These are phyloP conservation scores for Ceratobasidium sp. DNA, from an alignment of 1,284 basidiomycete genomes.

Conservation along the genomic window DNA sequence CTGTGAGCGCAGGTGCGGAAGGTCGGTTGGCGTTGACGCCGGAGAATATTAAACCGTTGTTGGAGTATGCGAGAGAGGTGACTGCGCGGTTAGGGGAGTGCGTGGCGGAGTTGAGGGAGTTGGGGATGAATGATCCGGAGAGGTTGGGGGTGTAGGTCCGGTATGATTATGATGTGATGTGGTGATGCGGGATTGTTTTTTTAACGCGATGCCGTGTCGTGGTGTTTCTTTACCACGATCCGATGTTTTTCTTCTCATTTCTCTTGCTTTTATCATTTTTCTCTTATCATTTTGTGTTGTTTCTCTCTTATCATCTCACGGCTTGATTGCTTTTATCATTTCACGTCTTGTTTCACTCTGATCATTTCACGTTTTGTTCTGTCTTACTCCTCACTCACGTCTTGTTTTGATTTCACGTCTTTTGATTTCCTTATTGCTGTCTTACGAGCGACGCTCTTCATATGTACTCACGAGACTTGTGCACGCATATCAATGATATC, in stretches of 20 bases:
- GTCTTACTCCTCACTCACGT: background rate
- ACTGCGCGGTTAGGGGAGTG: conserved; percentile 73
- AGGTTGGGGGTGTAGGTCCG: conserved; percentile 11
- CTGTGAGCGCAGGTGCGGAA: conserved; percentile 12
- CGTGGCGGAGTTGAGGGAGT: conserved; percentile 68
- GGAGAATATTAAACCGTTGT: conserved; percentile 82
- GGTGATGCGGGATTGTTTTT: conserved; percentile 5
- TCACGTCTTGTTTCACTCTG: background rate
- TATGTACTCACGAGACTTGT: conserved; percentile 40
- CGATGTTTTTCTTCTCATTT: background rate
- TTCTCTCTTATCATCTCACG: conserved; percentile 12
- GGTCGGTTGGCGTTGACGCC: conserved; percentile 79
- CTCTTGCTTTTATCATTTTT: too few relatives aligned
- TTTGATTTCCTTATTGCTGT: conserved; percentile 31
- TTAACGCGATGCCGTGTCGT: background rate
- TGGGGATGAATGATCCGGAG: conserved; percentile 27
- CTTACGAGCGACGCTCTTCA: conserved; percentile 33
- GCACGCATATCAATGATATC: conserved; percentile 44
- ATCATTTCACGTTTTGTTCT: background rate
- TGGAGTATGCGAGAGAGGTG: conserved; percentile 83
- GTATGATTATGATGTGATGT: conserved; percentile 5
- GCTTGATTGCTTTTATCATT: background rate
- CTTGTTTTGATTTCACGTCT: conserved; percentile 9
- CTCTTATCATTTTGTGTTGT: background rate
- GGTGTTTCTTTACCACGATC: background rate